Evolutionary conservation across 2,329 filamentous ascomycete genomes (phyloP), one percentile per base, ranked within the genome.

Genomic region (Capronia epimyces): DNA sequence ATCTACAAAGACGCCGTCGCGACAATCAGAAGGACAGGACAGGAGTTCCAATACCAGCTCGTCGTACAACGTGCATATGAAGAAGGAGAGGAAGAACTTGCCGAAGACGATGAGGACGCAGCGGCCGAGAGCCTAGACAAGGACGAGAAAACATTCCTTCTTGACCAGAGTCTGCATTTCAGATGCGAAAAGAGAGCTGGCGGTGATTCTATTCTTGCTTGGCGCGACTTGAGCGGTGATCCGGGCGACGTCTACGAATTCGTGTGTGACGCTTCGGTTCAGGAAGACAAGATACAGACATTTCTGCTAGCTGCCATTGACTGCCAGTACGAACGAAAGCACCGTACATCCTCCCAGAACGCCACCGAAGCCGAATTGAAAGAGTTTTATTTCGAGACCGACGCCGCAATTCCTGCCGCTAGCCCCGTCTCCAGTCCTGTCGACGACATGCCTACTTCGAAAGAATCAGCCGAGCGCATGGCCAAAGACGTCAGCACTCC

Each of bases 311-410:
- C 89, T 46, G 87, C 93, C 6, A 80, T 87, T 51, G 84, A 96
- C 79, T 96, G 93, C 67, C 93, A 98, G 70, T 98, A 94, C 84
- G 93, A 98, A 73, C 82, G 91, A 64, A 97, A 95, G 69, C 94
- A 93, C 69, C 82, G 88, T 57, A 86, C 84, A 64, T 84, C 81
- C 32, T 80, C 88, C 61, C 83, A 88, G 40, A 84, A 83, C 43
- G 93, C 93, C 1, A 89, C 88, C 7, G 84, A 89, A 51, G 75
- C 82, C 55, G 89, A 98, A 57, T 77, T 97, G 3, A 71, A 81
- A 54, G 82, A 94, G 61, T 96, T 98, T 62, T 81, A 84, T 13
- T 97, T 96, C 65, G 74, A 75, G 43, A 71, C 77, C 63, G 80
- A 84, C 63, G 73, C 75, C 34, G 73, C 78, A 0, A 80, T 84